Evolutionary conservation across 805 yeast species (phyloP), one percentile per base, ranked within the genome.

Genomic region (Sugiyamaella boreocaroliniensis): DNA sequence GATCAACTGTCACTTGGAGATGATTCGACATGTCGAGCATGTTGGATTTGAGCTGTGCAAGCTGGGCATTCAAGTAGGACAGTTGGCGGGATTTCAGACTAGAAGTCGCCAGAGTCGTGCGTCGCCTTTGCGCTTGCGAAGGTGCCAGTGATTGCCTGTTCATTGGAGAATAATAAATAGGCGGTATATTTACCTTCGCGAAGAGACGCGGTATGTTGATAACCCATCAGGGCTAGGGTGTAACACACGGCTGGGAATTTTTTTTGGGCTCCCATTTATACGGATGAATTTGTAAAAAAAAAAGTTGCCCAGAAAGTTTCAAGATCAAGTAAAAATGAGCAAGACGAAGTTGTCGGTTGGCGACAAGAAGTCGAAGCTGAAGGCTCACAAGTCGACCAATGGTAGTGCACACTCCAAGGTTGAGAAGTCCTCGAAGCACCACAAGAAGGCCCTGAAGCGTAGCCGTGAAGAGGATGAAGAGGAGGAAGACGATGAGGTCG

Each of bases 1-100:
- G 86, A 19, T 72, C 71, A 8, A 76, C 67, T 2, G 85, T 78
- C 9, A 76, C 76, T 41, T 71, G 69, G 32, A 82, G 63, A 53
- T 80, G 64, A 51, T 71, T 75, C 57, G 79, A 79, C 61, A 82
- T 72, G 51, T 80, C 83, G 8, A 72, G 60, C 14, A 81, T 57
- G 56, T 81, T 81, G 7, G 83, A 77, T 55, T 79, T 81, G n/a
- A 81, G 66, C 57, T 77, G 76, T 0, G 79, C 77, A n/a, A 79
- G 64, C 58, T 79, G 81, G 29, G 79, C 71, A 53, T 76, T 77
- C 29, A 78, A 65, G 57, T 76, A 79, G 37, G 79, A 69, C 51
- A 79, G 61, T 58, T 80, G 83, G 6, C 81, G 69, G 49, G 58
- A 42, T 47, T 55, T 58, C 42, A 56, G 32, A 11, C 44, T 55